Evolutionary conservation across 129 eudicot genomes (phyloP).

Genomic region (Arctium lappa): DNA sequence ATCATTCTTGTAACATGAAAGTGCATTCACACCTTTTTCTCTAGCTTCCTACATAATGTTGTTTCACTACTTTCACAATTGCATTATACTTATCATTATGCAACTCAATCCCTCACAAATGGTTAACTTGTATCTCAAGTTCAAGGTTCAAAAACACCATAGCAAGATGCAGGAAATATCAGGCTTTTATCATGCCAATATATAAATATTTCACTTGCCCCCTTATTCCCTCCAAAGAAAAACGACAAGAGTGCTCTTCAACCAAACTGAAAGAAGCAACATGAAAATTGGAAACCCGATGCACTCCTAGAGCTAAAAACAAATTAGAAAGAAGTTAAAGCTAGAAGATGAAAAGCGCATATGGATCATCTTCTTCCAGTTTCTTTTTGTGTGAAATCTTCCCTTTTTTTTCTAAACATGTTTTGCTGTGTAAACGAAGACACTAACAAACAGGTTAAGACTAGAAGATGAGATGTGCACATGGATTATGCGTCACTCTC

Average conservation of each 20-base stretch:
- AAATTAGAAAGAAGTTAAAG: too few relatives aligned
- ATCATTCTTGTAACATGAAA: not conserved
- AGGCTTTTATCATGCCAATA: not conserved
- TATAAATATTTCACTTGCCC: too few relatives aligned
- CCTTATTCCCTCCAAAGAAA: too few relatives aligned
- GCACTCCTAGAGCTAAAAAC: too few relatives aligned
- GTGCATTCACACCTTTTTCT: not conserved
- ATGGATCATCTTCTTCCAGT: not conserved
- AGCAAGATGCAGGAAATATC: not conserved
- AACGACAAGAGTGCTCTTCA: too few relatives aligned
- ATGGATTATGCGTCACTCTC: not conserved
- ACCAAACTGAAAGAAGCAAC: too few relatives aligned
- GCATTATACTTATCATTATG: not conserved
- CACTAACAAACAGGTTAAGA: not conserved
- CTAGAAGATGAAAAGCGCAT: not conserved
- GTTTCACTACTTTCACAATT: not conserved
- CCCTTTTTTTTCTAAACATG: not conserved
- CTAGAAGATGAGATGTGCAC: not conserved
- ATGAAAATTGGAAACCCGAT: too few relatives aligned
- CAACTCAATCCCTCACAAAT: conserved; percentile 4
- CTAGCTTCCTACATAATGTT: not conserved
- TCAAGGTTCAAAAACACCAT: not conserved
- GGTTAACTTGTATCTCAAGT: not conserved
- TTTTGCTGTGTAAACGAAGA: not conserved
- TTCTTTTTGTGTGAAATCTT: not conserved